Conservation (phyloP, 2,329 filamentous ascomycete species). For the Trichothecium sympodiale region DNA sequence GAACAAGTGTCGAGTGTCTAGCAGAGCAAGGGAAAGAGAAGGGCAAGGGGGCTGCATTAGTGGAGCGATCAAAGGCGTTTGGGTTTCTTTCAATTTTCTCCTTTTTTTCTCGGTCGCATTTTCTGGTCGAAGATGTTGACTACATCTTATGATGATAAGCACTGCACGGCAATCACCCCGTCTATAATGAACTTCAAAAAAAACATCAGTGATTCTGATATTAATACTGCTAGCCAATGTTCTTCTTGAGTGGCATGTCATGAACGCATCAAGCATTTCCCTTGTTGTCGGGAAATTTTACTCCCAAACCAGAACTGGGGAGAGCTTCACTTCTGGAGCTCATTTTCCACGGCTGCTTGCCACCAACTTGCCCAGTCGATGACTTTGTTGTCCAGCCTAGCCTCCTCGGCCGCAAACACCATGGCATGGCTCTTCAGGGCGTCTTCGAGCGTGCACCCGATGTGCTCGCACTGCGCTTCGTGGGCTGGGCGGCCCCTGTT, state of each 20-base stretch:
- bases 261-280: too few species aligned
- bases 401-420: constrained; percentile 90
- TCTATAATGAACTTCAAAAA: not conserved
- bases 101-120: not conserved
- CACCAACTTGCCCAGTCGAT: constrained; percentile 73
- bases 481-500: constrained; percentile 53
- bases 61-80: not conserved
- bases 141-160: not conserved
- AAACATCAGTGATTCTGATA: constrained; percentile 1
- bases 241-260: too few species aligned
- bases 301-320: not conserved
- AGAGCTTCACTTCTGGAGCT: constrained; percentile 2
- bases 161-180: not conserved
- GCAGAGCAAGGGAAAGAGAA: too few species aligned
- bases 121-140: not conserved
- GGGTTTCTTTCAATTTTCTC: not conserved
- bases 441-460: constrained; percentile 81
- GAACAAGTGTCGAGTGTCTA: too few species aligned
- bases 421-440: constrained; percentile 80
- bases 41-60: too few species aligned
- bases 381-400: constrained; percentile 56
- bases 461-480: constrained; percentile 60
- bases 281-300: too few species aligned
- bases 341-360: constrained; percentile 26
- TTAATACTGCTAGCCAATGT: not conserved